Evolutionary conservation across 257 asterid species (phyloP).

Genomic region (Hygrophila difformis): DNA sequence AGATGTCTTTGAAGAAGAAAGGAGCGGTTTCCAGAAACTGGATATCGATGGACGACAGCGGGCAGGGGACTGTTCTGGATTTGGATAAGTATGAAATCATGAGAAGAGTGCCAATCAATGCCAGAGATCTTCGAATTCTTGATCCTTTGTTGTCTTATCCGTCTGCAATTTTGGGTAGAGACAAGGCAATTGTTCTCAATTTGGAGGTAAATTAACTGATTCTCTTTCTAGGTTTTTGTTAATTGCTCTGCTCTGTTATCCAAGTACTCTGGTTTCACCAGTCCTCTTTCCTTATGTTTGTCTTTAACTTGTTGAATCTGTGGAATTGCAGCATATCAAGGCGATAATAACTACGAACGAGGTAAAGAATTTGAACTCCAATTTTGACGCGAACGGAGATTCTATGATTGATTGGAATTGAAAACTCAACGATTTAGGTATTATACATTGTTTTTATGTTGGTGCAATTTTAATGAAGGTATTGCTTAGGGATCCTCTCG

Average conservation of each 20-base stretch:
- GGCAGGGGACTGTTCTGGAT: slow-evolving; percentile 55
- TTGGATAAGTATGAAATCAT: slow-evolving; percentile 74
- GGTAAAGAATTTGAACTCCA: slow-evolving; percentile 30
- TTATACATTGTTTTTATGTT: no score
- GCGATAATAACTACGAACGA: slow-evolving; percentile 81
- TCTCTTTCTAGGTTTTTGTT: background rate
- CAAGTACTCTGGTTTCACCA: no score
- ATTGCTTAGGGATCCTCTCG: slow-evolving; percentile 71
- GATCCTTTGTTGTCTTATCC: slow-evolving; percentile 92
- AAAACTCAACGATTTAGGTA: background rate
- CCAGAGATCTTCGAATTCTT: slow-evolving; percentile 83
- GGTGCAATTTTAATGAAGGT: slow-evolving; percentile 32
- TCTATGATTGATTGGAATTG: background rate
- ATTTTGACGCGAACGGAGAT: no score
- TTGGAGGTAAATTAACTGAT: slow-evolving; percentile 45
- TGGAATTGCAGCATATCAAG: slow-evolving; percentile 68
- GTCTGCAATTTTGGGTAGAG: slow-evolving; percentile 75
- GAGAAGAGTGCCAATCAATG: slow-evolving; percentile 66
- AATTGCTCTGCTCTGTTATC: no score
- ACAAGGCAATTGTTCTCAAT: slow-evolving; percentile 74
- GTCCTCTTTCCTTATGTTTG: no score
- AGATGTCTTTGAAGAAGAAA: slow-evolving; percentile 38
- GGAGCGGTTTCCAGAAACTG: slow-evolving; percentile 58
- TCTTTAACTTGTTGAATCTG: background rate
- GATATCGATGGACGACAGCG: slow-evolving; percentile 51